Evolutionary conservation across 2,329 filamentous ascomycete species (phyloP), one percentile per base, ranked within the genome.

Genomic region (Nemania bipapillata): DNA sequence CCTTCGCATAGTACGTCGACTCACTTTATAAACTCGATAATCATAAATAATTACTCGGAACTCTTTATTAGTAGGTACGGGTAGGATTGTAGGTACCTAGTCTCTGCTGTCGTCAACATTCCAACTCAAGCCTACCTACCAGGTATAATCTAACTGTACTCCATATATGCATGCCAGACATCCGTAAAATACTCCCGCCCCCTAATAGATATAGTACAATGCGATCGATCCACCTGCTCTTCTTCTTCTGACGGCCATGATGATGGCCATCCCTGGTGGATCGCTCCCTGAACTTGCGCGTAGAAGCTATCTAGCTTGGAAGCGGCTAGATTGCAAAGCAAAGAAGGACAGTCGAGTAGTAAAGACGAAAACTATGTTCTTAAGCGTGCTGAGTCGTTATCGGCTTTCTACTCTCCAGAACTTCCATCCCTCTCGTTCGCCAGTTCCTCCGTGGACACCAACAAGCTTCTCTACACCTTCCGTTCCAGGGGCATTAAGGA

Each of bases 401-500:
- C 76, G 78, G 72, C 80, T 84, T 75, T 89, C 87, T 35, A 90
- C 86, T 72, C 87, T 88, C 93, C 93, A 96, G 79, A 95, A 96
- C 78, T 94, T 94, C 92, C 92, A 96, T 2, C 92, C 92, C 74
- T 93, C 90, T 69, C 91, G 83, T 76, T 91, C 90, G 54, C 91
- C 90, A 0, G 83, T 85, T 26, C 87, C 85, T 3, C 89, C 89
- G 63, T 87, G 86, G 1, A 97, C 93, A 17, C 95, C 94, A 0
- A 97, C 95, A 47, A 99, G 83, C 74, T 87, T 86, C 80, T 98
- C 95, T 22, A 99, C 92, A 0, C 92, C 96, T 63, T 94, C 91
- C 42, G 90, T 91, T 0, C 92, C 94, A 61, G 93, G 88, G 0
- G 93, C 96, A 64, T 90, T 92, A 63, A 98, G 85, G 78, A 99